These are phyloP conservation scores for Fagopyrum esculentum DNA, from an alignment of 148 eudicot genomes.

Conservation along the genomic window DNA sequence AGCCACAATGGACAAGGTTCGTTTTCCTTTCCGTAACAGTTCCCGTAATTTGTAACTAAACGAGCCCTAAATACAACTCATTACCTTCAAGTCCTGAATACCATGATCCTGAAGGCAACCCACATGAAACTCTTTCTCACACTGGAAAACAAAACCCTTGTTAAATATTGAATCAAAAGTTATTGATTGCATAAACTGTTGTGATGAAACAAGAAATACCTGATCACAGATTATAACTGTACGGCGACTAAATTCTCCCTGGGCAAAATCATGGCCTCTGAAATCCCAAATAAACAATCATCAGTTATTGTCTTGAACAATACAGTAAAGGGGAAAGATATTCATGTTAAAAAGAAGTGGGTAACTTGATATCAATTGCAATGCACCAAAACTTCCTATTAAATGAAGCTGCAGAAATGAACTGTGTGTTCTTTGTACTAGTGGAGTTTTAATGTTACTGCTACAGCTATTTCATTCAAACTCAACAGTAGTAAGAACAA, in stretches of 20 bases:
- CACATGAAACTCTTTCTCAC: constrained; percentile 75
- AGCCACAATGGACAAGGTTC: no score
- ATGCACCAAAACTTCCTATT: background rate
- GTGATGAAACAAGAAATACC: constrained; percentile 25
- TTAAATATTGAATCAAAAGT: background rate
- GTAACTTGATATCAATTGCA: background rate
- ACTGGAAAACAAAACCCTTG: constrained; percentile 38
- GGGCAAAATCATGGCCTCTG: constrained; percentile 68
- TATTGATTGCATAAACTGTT: background rate
- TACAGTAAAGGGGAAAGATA: background rate
- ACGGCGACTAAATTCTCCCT: constrained; percentile 43
- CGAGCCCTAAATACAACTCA: constrained; percentile 40
- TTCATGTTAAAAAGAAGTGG: background rate
- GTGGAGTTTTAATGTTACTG: background rate
- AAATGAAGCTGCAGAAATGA: background rate
- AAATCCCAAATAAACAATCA: background rate
- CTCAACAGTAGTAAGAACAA: background rate
- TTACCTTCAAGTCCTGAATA: constrained; percentile 59
- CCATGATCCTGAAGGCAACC: constrained; percentile 59
- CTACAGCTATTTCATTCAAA: background rate
- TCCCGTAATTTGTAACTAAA: no score
- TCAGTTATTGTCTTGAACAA: background rate
- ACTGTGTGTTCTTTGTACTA: background rate
- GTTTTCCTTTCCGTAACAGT: no score
- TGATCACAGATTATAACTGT: constrained; percentile 86